phyloP scores from a whole-genome alignment of 257 asterid species.

The Gentiana macrophylla region DNA sequence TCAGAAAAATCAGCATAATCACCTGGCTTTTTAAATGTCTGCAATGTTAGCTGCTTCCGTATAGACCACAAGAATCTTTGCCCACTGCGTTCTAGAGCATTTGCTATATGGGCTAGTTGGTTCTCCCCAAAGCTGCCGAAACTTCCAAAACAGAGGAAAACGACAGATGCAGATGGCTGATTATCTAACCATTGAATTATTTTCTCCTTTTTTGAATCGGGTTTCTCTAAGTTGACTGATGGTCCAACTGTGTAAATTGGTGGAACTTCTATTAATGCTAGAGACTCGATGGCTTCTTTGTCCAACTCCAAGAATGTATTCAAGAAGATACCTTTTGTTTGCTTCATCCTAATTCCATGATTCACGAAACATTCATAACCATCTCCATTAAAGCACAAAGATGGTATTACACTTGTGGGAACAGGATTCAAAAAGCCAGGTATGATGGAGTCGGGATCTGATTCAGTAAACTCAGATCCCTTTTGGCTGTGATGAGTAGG shows the following conservation, averaged over 20 bases:
- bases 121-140: neutral
- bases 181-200: constrained; percentile 14
- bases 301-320: constrained; percentile 22
- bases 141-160: constrained; percentile 7
- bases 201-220: constrained; percentile 1
- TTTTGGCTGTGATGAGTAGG: constrained; percentile 9
- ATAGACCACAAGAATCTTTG: constrained; percentile 4
- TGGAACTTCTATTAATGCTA: neutral
- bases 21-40: too few species aligned
- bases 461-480: neutral
- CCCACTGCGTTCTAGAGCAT: neutral
- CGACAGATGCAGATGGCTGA: constrained; percentile 6
- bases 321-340: constrained; percentile 19
- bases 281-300: constrained; percentile 8
- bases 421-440: constrained; percentile 12
- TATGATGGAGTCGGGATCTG: constrained; percentile 4
- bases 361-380: constrained; percentile 1
- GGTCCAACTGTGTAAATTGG: constrained; percentile 16
- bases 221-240: neutral
- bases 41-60: neutral
- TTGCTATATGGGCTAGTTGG: neutral
- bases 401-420: constrained; percentile 14
- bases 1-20: too few species aligned
- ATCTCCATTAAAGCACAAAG: neutral
- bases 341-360: constrained; percentile 7